Evolutionary conservation across 2,329 filamentous ascomycete species (phyloP).

Genomic region (Pyricularia pennisetigena): DNA sequence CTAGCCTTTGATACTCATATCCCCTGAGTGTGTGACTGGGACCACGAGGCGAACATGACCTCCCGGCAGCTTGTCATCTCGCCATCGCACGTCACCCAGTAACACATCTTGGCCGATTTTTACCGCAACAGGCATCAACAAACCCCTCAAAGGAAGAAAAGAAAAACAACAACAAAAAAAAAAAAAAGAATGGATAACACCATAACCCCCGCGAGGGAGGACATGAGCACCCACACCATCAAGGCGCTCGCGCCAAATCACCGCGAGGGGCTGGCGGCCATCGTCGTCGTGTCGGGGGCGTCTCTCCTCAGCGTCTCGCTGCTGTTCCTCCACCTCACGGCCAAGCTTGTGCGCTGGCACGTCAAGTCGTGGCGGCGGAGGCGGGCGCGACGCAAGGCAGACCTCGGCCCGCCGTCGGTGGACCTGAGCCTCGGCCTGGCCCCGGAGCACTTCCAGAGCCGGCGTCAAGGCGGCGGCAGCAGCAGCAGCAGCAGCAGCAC

Average conservation of each 20-base stretch:
- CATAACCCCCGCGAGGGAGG: conserved; percentile 1
- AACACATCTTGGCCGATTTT: not conserved
- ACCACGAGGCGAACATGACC: not conserved
- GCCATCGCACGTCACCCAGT: not conserved
- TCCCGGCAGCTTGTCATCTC: not conserved
- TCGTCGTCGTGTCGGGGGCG: conserved; percentile 14
- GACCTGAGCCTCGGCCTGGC: conserved; percentile 18
- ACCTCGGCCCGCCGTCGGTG: conserved; percentile 4
- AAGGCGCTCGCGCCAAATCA: conserved; percentile 12
- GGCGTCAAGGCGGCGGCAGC: not conserved
- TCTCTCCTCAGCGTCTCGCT: conserved; percentile 14
- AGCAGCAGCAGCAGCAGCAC: too few relatives aligned
- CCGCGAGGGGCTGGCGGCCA: conserved; percentile 14
- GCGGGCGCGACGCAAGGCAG: not conserved
- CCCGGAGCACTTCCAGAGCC: conserved; percentile 13
- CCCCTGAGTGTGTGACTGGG: not conserved
- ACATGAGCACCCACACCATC: conserved; percentile 10
- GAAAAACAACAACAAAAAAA: not conserved
- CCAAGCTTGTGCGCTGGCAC: conserved; percentile 18
- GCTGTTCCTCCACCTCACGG: conserved; percentile 17
- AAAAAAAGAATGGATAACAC: not conserved
- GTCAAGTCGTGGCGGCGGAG: conserved; percentile 6
- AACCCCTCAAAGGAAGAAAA: too few relatives aligned
- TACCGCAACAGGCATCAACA: too few relatives aligned
- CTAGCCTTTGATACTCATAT: not conserved